phyloP scores from a whole-genome alignment of 208 protist genomes.

The Acanthamoeba sp. region DNA sequence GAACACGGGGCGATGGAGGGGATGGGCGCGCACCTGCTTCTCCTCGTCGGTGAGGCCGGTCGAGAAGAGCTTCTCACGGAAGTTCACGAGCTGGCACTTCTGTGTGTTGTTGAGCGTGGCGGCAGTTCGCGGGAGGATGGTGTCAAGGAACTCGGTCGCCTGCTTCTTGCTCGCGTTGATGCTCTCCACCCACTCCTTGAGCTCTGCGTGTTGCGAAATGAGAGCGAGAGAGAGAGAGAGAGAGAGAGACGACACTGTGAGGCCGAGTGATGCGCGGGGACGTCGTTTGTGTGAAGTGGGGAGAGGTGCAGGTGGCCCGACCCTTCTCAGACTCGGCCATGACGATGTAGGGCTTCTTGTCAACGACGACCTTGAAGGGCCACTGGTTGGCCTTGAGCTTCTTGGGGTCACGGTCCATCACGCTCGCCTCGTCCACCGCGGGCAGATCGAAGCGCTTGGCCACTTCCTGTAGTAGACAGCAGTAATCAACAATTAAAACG shows the following conservation, averaged over 20 bases:
- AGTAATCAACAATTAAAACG: background rate
- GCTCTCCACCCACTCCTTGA: conserved; percentile 36
- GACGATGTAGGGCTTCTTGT: conserved; percentile 24
- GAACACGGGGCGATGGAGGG: too few relatives aligned
- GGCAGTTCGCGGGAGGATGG: background rate
- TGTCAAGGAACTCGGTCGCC: background rate
- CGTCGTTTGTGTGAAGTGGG: background rate
- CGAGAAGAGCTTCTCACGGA: conserved; percentile 30
- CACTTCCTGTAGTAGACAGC: background rate
- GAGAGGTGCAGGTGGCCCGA: background rate
- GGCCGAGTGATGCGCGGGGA: background rate
- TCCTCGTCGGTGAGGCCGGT: conserved; percentile 3
- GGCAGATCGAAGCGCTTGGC: conserved; percentile 20
- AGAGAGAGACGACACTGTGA: background rate
- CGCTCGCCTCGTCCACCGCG: background rate
- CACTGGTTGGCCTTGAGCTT: conserved; percentile 57
- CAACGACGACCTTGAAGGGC: conserved; percentile 34
- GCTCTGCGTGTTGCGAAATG: background rate
- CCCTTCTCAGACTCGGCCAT: conserved; percentile 48
- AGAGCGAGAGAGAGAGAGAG: background rate
- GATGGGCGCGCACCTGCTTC: background rate
- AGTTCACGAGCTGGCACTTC: conserved; percentile 19
- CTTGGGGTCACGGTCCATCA: conserved; percentile 29
- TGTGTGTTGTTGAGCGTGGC: background rate
- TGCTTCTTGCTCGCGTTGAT: background rate